Evolutionary conservation across 2,329 filamentous ascomycete genomes (phyloP).

Genomic region (Neurospora sp.): DNA sequence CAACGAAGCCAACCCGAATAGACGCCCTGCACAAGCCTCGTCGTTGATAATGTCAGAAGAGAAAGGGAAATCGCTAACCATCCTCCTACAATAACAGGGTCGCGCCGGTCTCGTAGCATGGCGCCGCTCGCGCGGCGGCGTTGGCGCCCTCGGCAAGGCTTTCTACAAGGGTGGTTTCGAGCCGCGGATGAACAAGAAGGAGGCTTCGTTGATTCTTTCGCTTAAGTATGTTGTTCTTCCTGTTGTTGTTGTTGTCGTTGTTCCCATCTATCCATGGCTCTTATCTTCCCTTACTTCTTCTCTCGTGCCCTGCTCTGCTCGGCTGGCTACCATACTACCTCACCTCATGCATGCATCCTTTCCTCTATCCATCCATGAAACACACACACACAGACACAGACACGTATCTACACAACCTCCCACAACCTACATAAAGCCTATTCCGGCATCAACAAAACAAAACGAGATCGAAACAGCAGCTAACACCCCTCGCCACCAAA

Average conservation of each 20-base stretch:
- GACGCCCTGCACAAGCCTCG: no score
- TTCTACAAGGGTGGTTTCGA: conserved; percentile 99
- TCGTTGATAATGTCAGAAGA: no score
- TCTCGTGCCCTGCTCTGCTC: not conserved
- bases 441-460: not conserved
- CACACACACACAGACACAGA: not conserved
- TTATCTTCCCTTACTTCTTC: not conserved
- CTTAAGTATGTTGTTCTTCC: conserved; percentile 56
- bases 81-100: conserved; percentile 46
- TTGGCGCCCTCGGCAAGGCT: conserved; percentile 74
- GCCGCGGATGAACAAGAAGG: conserved; percentile 81
- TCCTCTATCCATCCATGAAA: not conserved
- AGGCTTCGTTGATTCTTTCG: conserved; percentile 83
- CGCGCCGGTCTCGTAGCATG: conserved; percentile 86
- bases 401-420: not conserved
- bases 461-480: not conserved
- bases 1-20: no score
- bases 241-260: not conserved
- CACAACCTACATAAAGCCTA: not conserved
- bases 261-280: not conserved
- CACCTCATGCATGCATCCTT: not conserved
- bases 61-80: not conserved
- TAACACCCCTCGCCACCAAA: not conserved
- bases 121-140: conserved; percentile 68
- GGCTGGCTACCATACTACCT: not conserved